Base-by-base conservation (phyloP, 805 yeast species). In the Metschnikowia cerradonensis region DNA sequence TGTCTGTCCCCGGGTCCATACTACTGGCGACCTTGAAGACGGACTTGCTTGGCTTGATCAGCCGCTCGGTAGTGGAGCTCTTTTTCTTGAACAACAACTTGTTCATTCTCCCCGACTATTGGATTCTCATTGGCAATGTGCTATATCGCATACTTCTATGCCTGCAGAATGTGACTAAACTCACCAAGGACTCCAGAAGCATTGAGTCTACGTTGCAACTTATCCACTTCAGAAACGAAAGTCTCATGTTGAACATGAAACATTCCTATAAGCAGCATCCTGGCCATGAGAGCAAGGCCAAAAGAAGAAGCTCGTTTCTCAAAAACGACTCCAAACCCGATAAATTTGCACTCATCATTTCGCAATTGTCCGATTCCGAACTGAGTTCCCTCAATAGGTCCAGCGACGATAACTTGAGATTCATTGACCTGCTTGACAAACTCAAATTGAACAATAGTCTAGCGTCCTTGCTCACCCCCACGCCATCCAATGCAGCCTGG, bases 211-310 rank as follows among this genome's bases (percentile, higher is more conserved):
- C 82, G 50, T 73, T 83, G 45, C 83, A 83, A 46, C 61, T 85
- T 31, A 79, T 86, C 4, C 77, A 82, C 46, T 84, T 82, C 59
- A 68, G 91, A 60, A 86, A 86, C 62, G 90, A 86, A 66, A 84
- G 90, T 2, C 68, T 86, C 47, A 82, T 83, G 76, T 71, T 82
- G 42, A 82, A 80, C 60, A 70, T 61, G 67, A 64, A 58, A n/a
- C 51, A 53, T 31, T 49, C 49, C 14, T 44, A 26, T 22, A 53
- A 49, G 34, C 49, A 48, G 20, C 35, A 23, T 4, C 30, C 49
- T 17, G 34, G 31, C 13, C 38, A 40, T 6, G 41, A 43, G 20
- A 26, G 43, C 8, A 50, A 46, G 23, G 35, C 50, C n/a, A 32
- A 19, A 7, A 36, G 52, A 15, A 46, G 49, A 19, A 46, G 49